Conservation (phyloP, 108 stramenopile genomes). For the Nitzschia sp. region DNA sequence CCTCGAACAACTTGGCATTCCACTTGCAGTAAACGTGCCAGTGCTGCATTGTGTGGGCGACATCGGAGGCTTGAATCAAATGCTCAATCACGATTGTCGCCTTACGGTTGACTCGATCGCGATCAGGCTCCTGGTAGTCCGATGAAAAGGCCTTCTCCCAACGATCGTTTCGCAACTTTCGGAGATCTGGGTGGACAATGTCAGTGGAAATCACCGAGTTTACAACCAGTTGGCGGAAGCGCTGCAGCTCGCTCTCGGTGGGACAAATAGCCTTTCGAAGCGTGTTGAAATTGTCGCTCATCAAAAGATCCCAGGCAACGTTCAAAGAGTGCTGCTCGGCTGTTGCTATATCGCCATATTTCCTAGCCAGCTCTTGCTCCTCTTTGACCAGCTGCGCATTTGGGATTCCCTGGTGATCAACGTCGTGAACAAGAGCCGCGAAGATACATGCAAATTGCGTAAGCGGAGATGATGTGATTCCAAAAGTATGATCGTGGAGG, state of each 20-base stretch:
- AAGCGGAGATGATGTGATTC: conserved; percentile 41
- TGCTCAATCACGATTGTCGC: conserved; percentile 51
- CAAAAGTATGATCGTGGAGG: conserved; percentile 17
- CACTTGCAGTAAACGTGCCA: conserved; percentile 59
- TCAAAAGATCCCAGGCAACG: conserved; percentile 43
- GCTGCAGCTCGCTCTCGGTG: conserved; percentile 24
- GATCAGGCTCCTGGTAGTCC: conserved; percentile 8
- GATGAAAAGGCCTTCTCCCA: conserved; percentile 49
- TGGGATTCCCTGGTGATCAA: conserved; percentile 45
- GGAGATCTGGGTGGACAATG: conserved; percentile 38
- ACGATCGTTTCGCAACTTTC: conserved; percentile 27
- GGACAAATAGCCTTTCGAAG: conserved; percentile 32
- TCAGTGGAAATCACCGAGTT: conserved; percentile 49
- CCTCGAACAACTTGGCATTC: conserved; percentile 57
- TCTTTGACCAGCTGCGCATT: conserved; percentile 50
- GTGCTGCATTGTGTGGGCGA: conserved; percentile 64
- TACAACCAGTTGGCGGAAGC: conserved; percentile 41
- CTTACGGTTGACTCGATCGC: conserved; percentile 26
- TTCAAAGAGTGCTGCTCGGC: conserved; percentile 41
- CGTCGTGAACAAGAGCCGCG: conserved; percentile 47
- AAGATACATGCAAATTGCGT: conserved; percentile 47
- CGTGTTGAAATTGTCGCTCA: conserved; percentile 29
- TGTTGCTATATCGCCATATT: conserved; percentile 34
- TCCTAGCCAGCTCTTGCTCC: conserved; percentile 17
- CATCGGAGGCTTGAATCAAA: conserved; percentile 55